phyloP scores from a whole-genome alignment of 1,284 basidiomycete species.

The Malassezia japonica region DNA sequence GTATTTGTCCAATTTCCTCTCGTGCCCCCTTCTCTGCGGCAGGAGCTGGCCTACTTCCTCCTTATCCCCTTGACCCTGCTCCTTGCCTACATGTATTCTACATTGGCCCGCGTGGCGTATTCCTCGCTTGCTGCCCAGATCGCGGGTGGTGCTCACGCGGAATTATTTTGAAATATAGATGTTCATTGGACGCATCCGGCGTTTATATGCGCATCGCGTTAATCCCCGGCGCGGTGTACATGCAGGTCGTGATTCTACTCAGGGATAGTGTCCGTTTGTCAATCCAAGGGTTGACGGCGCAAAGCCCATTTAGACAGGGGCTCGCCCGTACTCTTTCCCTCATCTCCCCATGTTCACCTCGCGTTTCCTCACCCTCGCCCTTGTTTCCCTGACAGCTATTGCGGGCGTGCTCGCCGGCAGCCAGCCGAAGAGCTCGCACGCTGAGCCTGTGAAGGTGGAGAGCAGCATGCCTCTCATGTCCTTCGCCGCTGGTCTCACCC shows the following conservation, averaged over 20 bases:
- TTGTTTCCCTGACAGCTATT: not conserved
- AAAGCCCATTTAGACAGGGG: too few species aligned
- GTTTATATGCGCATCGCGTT: too few species aligned
- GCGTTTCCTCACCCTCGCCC: not conserved
- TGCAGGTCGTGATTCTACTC: too few species aligned
- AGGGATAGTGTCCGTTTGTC: too few species aligned
- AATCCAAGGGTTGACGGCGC: too few species aligned
- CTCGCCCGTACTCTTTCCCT: too few species aligned
- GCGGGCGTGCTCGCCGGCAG: not conserved
- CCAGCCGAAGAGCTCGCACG: not conserved
- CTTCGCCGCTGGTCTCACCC: conserved; percentile 13
- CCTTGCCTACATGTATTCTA: not conserved
- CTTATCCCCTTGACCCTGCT: not conserved
- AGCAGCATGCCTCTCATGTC: conserved; percentile 1
- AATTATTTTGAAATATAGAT: too few species aligned
- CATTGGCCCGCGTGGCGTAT: not conserved
- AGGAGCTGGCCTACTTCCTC: not conserved
- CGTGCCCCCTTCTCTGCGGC: not conserved
- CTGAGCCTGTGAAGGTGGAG: conserved; percentile 4
- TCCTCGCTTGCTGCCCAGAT: not conserved
- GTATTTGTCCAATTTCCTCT: not conserved
- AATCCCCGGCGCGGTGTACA: too few species aligned
- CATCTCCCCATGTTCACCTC: too few species aligned
- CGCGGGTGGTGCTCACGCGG: too few species aligned
- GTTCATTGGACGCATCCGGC: too few species aligned